A percentile compares a stretch with the other conserved stretches of the same genome.
Evolutionary conservation across 495 filamentous ascomycete genomes (phyloP).

Genomic region (Xylaria nigripes): DNA sequence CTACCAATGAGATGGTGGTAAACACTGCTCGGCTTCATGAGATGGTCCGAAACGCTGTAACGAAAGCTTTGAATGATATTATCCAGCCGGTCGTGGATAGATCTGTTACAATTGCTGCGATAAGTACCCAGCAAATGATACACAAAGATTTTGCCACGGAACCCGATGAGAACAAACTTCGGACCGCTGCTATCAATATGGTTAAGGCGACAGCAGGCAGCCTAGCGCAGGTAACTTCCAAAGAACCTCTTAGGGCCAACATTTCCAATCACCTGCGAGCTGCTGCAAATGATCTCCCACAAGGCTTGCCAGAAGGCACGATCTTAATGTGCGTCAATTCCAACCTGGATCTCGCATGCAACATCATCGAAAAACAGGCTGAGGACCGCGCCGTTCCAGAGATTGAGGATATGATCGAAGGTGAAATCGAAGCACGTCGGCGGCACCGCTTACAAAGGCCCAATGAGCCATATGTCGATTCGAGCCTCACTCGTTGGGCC

Average conservation of each 20-base stretch:
- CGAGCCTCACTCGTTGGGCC: constrained; percentile 72
- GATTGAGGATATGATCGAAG: constrained; percentile 84
- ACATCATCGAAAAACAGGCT: constrained; percentile 85
- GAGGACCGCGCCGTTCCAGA: constrained; percentile 87
- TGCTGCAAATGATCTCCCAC: constrained; percentile 59
- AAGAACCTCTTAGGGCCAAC: constrained; percentile 90
- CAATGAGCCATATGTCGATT: constrained; percentile 75
- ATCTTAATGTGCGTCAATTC: constrained; percentile 98
- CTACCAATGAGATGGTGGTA: constrained; percentile 63
- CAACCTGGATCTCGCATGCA: constrained; percentile 87
- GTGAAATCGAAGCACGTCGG: constrained; percentile 62
- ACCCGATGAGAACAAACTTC: constrained; percentile 75
- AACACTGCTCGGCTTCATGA: constrained; percentile 63
- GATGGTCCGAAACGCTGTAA: constrained; percentile 75
- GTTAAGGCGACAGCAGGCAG: constrained; percentile 87
- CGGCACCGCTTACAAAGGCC: constrained; percentile 62
- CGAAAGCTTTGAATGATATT: constrained; percentile 84
- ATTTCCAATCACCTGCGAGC: constrained; percentile 92
- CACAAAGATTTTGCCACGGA: constrained; percentile 95
- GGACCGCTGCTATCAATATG: constrained; percentile 79
- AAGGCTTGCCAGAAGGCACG: constrained; percentile 73
- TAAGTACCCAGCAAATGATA: constrained; percentile 87
- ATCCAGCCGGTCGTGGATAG: constrained; percentile 94
- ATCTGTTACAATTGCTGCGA: constrained; percentile 94
- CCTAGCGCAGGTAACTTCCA: constrained; percentile 92